Evolutionary conservation across 805 yeast species (phyloP).

Genomic region (Saccharomycopsis lassenensis): DNA sequence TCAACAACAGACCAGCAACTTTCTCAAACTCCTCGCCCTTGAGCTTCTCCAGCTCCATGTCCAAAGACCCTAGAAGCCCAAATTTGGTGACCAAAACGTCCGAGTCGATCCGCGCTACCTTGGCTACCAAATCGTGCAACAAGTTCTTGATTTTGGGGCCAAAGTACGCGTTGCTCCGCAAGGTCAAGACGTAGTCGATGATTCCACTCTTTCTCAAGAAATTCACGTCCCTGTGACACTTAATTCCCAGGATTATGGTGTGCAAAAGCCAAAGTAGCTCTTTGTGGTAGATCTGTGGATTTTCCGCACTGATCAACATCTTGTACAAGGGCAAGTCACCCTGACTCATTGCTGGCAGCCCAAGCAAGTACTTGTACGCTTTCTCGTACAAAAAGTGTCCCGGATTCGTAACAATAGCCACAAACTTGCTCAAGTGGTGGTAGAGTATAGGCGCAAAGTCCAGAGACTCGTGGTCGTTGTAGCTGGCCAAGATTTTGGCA

Average conservation of each 20-base stretch:
- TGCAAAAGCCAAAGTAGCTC: constrained; percentile 60
- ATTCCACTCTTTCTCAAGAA: constrained; percentile 42
- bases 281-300: constrained; percentile 40
- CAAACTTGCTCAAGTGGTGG: constrained; percentile 41
- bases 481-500: constrained; percentile 30
- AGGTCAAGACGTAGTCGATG: constrained; percentile 56
- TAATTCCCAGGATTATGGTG: constrained; percentile 36
- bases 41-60: constrained; percentile 16
- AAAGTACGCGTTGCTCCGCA: constrained; percentile 41
- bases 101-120: constrained; percentile 40
- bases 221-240: constrained; percentile 39
- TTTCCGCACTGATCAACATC: constrained; percentile 26
- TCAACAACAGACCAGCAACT: too few relatives aligned
- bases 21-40: not conserved
- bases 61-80: constrained; percentile 29
- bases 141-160: constrained; percentile 29
- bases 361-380: constrained; percentile 52
- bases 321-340: constrained; percentile 36
- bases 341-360: constrained; percentile 28
- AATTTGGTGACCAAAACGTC: constrained; percentile 49
- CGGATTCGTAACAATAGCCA: constrained; percentile 54
- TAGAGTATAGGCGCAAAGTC: constrained; percentile 40
- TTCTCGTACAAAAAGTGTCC: constrained; percentile 66
- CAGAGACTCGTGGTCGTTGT: constrained; percentile 18
- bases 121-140: constrained; percentile 33